phyloP scores from a whole-genome alignment of 768 basidiomycete genomes.

The Sarcomyxa edulis region DNA sequence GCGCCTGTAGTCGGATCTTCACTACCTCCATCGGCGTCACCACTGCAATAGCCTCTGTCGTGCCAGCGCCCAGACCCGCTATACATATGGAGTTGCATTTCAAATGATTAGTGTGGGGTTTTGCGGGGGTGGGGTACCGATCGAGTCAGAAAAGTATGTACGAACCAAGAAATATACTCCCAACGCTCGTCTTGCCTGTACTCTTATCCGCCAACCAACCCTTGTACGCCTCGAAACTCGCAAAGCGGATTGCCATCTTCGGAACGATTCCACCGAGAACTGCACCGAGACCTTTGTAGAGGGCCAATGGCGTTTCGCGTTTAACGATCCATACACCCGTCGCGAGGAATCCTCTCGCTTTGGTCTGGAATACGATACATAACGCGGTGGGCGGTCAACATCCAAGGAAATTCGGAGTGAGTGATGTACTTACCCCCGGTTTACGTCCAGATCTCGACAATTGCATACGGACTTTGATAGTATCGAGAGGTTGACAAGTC shows the following conservation, averaged over 20 bases:
- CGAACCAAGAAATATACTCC: conserved; percentile 83
- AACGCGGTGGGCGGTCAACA: neutral
- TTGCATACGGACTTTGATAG: conserved; percentile 99
- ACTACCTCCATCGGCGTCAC: conserved; percentile 99
- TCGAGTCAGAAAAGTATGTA: too few relatives aligned
- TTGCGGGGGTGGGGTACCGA: neutral
- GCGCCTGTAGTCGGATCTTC: conserved; percentile 96
- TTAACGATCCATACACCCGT: conserved; percentile 85
- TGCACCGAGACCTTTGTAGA: conserved; percentile 98
- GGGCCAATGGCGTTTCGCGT: conserved; percentile 89
- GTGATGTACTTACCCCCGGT: conserved; percentile 67
- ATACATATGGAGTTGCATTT: conserved; percentile 6
- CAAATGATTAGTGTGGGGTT: neutral
- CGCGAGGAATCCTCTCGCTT: conserved; percentile 86
- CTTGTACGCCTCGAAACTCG: conserved; percentile 96
- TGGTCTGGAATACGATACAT: conserved; percentile 52
- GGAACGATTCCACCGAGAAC: conserved; percentile 96
- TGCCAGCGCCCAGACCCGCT: conserved; percentile 94
- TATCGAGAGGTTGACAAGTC: conserved; percentile 90
- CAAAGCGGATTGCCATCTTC: conserved; percentile 99
- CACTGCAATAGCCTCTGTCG: conserved; percentile 90
- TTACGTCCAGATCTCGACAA: conserved; percentile 74
- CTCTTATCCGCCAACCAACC: conserved; percentile 65
- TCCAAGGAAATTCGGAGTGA: neutral
- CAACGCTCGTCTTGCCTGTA: conserved; percentile 76